These are phyloP conservation scores for Kodamaea hsintzibuensis DNA, from an alignment of 805 yeast species.

Conservation along the genomic window DNA sequence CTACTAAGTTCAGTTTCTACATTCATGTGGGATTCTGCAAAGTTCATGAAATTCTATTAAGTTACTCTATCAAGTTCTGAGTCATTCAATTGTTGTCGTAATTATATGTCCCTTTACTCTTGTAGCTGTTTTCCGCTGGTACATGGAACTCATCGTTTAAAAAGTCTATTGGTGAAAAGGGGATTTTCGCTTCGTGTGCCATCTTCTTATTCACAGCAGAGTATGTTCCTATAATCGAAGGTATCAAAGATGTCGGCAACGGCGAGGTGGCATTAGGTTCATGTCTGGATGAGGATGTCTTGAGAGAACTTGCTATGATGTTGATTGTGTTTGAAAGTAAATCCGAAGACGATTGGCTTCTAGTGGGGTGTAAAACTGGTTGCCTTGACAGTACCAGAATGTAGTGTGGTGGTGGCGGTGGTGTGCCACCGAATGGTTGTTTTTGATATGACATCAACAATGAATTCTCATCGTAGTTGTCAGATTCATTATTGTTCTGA, in stretches of 20 bases:
- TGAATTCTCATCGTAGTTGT: slow-evolving; percentile 10
- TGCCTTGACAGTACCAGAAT: slow-evolving; percentile 5
- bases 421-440: not conserved
- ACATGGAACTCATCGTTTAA: slow-evolving; percentile 31
- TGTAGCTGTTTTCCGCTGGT: slow-evolving; percentile 11
- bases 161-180: slow-evolving; percentile 45
- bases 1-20: not conserved
- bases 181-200: slow-evolving; percentile 35
- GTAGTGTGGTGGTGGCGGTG: slow-evolving; percentile 11
- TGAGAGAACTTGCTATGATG: slow-evolving; percentile 16
- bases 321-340: not conserved
- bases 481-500: not conserved
- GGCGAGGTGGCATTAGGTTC: slow-evolving; percentile 16
- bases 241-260: slow-evolving; percentile 36
- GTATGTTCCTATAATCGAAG: slow-evolving; percentile 41
- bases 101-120: not conserved
- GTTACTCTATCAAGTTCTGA: not conserved
- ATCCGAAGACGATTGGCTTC: slow-evolving; percentile 4
- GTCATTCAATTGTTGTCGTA: not conserved
- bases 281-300: slow-evolving; percentile 2
- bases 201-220: slow-evolving; percentile 38
- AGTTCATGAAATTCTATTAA: not conserved
- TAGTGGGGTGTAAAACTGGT: not conserved
- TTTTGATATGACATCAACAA: slow-evolving; percentile 1
- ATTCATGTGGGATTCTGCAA: too few species aligned